Base-by-base conservation (phyloP, 805 yeast genomes). In the Lipomyces starkeyi region DNA sequence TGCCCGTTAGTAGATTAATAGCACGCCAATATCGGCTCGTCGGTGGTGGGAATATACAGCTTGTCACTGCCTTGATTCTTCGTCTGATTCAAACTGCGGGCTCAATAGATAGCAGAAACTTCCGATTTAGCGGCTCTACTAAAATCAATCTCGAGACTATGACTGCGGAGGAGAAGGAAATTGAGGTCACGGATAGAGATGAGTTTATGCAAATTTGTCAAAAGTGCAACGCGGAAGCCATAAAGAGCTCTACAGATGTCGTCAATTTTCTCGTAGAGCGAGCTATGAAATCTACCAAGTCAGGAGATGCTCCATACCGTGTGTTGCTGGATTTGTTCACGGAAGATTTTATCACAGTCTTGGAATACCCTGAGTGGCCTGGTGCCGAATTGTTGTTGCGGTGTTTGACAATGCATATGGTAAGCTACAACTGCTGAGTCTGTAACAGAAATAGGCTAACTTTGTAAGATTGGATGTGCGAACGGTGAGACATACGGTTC, bases 341-440 rank as follows among this genome's bases (percentile, higher is more conserved):
- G 0, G 85, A 84, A 56, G 97, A 91, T 73, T 77, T 90, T 25
- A 66, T 86, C 7, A 68, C 74, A 0, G 76, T 90, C 63, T 73
- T 90, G 9, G 76, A 79, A 1, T 76, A 76, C 8, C 91, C 92
- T 0, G 88, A 86, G 64, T 91, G 89, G 86, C 82, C 91, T 0
- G 86, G 85, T 0, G 82, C 88, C 0, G 90, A 86, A 67, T 71
- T 80, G 0, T 71, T 90, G 17, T 76, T 90, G 6, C 62, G 72
- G 9, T 55, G 66, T 3, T 43, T 69, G 32, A 47, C 68, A 11
- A 67, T 64, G 64, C 59, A 54, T 13, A 64, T 69, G 72, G 62
- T 64, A 43, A 27, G 55, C 7, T 53, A 22, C 54, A 20, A 29
- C 17, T 53, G 34, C 56, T 13, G 27, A 53, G n/a, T n/a, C 3